phyloP scores from a whole-genome alignment of 2,329 filamentous ascomycete species.

The Ophiostoma pallidulum region DNA sequence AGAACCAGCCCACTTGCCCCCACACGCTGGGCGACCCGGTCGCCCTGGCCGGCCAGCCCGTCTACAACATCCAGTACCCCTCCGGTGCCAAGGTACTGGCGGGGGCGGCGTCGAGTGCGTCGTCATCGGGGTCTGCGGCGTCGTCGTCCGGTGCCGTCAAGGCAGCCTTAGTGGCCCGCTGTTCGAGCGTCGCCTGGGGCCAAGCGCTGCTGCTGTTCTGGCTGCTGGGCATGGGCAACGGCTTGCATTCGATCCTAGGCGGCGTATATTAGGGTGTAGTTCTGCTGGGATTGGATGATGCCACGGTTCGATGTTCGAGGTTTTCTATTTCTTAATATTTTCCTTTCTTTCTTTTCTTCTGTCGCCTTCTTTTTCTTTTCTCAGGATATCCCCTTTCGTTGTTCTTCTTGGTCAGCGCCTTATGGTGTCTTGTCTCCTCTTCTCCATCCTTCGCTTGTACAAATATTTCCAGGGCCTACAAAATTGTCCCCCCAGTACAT shows the following conservation, averaged over 20 bases:
- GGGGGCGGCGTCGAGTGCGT: too few relatives aligned
- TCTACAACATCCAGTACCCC: constrained; percentile 39
- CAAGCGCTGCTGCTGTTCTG: constrained; percentile 1
- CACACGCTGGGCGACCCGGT: constrained; percentile 31
- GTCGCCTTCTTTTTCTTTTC: background rate
- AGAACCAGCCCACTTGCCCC: constrained; percentile 36
- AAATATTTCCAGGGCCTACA: too few relatives aligned
- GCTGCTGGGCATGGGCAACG: background rate
- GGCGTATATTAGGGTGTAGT: background rate
- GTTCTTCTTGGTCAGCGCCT: background rate
- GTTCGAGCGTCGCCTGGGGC: background rate
- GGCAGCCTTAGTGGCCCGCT: background rate
- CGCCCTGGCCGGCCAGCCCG: constrained; percentile 28
- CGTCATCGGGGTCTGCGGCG: too few relatives aligned
- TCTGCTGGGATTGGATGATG: background rate
- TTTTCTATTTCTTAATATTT: background rate
- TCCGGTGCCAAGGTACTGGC: constrained; percentile 34
- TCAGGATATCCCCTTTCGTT: constrained; percentile 10
- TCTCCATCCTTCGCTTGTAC: background rate
- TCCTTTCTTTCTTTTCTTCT: background rate
- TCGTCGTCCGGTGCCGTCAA: background rate
- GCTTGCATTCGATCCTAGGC: constrained; percentile 1
- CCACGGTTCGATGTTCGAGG: background rate
- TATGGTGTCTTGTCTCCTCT: background rate
- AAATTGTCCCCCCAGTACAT: too few relatives aligned